These are phyloP conservation scores for Suillus tomentosus DNA, from an alignment of 768 basidiomycete genomes.

Conservation along the genomic window DNA sequence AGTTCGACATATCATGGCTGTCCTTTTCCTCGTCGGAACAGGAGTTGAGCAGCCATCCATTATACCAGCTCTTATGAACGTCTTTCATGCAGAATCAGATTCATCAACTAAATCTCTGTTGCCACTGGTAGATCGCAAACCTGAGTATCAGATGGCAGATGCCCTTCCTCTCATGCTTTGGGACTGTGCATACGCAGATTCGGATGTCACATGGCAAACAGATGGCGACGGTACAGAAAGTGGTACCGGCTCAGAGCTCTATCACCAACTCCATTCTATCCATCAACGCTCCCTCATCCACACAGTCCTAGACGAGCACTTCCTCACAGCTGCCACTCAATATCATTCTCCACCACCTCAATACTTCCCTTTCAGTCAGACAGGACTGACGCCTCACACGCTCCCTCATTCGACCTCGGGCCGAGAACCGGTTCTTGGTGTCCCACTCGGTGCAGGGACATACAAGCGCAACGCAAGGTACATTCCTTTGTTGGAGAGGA, in stretches of 20 bases:
- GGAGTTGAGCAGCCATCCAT: conserved; percentile 75
- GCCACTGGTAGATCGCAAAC: conserved; percentile 68
- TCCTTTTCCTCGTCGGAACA: conserved; percentile 86
- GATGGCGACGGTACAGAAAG: neutral
- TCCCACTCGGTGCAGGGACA: neutral
- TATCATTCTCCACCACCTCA: conserved; percentile 3
- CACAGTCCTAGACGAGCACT: neutral
- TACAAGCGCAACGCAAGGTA: neutral
- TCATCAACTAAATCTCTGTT: conserved; percentile 26
- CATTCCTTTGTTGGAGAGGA: neutral
- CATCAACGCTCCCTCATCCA: neutral
- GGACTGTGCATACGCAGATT: neutral
- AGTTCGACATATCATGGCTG: conserved; percentile 91
- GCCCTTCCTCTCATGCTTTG: conserved; percentile 54
- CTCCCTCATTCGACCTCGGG: neutral
- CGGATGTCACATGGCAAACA: neutral
- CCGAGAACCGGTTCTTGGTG: neutral
- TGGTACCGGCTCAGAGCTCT: neutral
- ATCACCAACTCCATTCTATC: neutral
- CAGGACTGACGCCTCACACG: neutral
- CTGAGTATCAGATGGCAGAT: conserved; percentile 93
- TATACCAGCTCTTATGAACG: conserved; percentile 74
- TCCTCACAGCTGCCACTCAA: neutral
- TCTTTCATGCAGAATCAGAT: conserved; percentile 36
- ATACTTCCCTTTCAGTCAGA: conserved; percentile 1